These are phyloP conservation scores for Colletotrichum scovillei DNA, from an alignment of 2,329 filamentous ascomycete genomes.

Conservation along the genomic window DNA sequence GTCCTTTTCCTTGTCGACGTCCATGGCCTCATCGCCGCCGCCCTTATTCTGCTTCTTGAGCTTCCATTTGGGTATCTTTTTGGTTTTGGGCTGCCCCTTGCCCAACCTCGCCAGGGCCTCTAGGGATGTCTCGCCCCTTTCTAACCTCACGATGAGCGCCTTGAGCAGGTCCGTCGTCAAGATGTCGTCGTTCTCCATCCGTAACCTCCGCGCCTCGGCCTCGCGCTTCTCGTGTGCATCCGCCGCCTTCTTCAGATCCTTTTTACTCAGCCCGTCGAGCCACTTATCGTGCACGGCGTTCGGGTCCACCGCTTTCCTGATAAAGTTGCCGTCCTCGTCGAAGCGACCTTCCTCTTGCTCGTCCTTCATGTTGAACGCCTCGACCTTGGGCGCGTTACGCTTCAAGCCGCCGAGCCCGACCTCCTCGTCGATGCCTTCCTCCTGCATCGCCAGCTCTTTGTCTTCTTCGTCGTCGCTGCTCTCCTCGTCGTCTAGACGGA, in stretches of 20 bases:
- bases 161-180: slow-evolving; percentile 80
- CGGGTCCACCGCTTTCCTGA: slow-evolving; percentile 88
- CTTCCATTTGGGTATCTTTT: slow-evolving; percentile 74
- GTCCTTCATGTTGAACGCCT: slow-evolving; percentile 92
- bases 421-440: slow-evolving; percentile 86
- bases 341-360: slow-evolving; percentile 95
- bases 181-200: slow-evolving; percentile 79
- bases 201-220: slow-evolving; percentile 77
- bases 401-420: slow-evolving; percentile 91
- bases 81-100: slow-evolving; percentile 69
- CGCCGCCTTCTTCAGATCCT: slow-evolving; percentile 89
- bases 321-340: slow-evolving; percentile 90
- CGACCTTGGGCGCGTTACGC: slow-evolving; percentile 90
- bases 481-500: slow-evolving; percentile 69
- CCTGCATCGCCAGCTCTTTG: slow-evolving; percentile 79
- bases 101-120: slow-evolving; percentile 88
- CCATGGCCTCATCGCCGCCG: slow-evolving; percentile 69
- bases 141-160: slow-evolving; percentile 77
- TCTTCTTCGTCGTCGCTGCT: slow-evolving; percentile 75
- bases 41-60: slow-evolving; percentile 73
- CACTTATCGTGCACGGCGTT: slow-evolving; percentile 92
- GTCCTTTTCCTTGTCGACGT: slow-evolving; percentile 70
- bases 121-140: slow-evolving; percentile 85
- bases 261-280: slow-evolving; percentile 93
- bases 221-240: slow-evolving; percentile 90